Base-by-base conservation (phyloP, 1,284 basidiomycete species). In the Sporisorium reilianum region DNA sequence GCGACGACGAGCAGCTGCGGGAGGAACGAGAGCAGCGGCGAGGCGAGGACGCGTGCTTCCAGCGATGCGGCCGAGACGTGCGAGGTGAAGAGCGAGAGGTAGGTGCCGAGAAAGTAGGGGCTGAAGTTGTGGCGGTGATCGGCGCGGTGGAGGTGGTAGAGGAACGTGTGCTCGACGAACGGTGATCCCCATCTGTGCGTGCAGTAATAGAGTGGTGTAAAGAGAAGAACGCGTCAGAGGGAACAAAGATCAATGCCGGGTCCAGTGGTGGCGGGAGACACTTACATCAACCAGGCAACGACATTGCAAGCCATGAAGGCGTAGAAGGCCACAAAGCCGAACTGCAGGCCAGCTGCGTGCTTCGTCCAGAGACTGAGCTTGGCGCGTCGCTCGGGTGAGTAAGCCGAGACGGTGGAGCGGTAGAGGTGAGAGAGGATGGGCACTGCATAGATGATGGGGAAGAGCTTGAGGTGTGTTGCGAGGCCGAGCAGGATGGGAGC, bases 121-220 rank as follows among this genome's bases (percentile, higher is more conserved):
- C 94, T 94, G 86, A 99, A 99, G 85, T 99, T 99, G 87, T 99
- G 97, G 56, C 95, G 90, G 82, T 98, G 95, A 85, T 99, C 97
- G 25, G 93, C 89, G 36, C 97, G 90, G 67, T 91, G 89, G 4
- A 95, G 86, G 81, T 99, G 97, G 85, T 99, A 98, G 18, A 98
- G 87, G 85, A 95, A 98, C 0, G 96, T 92, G 84, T 98, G 91
- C 64, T 93, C 89, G 26, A 99, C 86, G 87, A 97, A 97, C 0
- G 95, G 91, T 74, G 91, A 88, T 5, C 96, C 97, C 95, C 95
- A 98, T 22, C 55, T 49, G 36, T 41, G 28, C 3, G 14, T 6
- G 14, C 14, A 41, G 32, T 16, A 23, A 22, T 6, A 4, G 23
- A 26, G 14, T 16, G 6, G 18, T 30, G 94, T 97, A 77, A 32